These are phyloP conservation scores for Coemansia sp. DNA, from an alignment of 192 early-diverging fungal genomes.

Conservation along the genomic window DNA sequence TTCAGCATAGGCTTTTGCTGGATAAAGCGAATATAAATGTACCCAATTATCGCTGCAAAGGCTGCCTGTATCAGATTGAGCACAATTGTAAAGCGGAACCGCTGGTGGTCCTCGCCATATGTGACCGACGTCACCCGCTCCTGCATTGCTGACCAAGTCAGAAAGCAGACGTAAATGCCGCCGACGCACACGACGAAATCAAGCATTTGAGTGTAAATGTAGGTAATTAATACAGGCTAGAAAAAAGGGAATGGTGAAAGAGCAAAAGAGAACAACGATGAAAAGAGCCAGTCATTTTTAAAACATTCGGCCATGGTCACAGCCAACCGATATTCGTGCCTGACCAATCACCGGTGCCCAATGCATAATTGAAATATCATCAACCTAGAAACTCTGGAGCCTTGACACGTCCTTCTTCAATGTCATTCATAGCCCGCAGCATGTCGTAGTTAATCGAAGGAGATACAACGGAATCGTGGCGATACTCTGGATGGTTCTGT, in stretches of 20 bases:
- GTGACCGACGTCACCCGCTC: constrained; percentile 84
- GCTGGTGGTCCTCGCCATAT: constrained; percentile 65
- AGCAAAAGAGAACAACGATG: not conserved
- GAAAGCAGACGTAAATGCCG: constrained; percentile 93
- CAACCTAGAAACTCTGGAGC: constrained; percentile 43
- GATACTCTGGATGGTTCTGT: constrained; percentile 78
- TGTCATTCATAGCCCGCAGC: constrained; percentile 51
- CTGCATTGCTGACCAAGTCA: constrained; percentile 94
- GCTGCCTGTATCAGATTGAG: constrained; percentile 86
- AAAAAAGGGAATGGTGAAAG: not conserved
- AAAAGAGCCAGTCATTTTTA: not conserved
- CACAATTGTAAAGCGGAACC: constrained; percentile 89
- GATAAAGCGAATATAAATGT: constrained; percentile 65
- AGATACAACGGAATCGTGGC: constrained; percentile 81
- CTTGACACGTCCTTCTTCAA: constrained; percentile 35
- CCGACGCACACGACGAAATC: constrained; percentile 66
- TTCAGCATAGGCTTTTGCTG: constrained; percentile 45
- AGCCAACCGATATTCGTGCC: not conserved
- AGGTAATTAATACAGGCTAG: not conserved
- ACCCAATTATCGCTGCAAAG: constrained; percentile 71
- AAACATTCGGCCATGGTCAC: too few species aligned
- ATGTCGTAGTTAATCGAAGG: constrained; percentile 86
- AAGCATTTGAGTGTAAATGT: constrained; percentile 34
- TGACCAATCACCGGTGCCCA: not conserved
- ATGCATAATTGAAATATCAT: not conserved